Conservation (phyloP, 2,329 filamentous ascomycete genomes). For the Ceratocystis colombiana region DNA sequence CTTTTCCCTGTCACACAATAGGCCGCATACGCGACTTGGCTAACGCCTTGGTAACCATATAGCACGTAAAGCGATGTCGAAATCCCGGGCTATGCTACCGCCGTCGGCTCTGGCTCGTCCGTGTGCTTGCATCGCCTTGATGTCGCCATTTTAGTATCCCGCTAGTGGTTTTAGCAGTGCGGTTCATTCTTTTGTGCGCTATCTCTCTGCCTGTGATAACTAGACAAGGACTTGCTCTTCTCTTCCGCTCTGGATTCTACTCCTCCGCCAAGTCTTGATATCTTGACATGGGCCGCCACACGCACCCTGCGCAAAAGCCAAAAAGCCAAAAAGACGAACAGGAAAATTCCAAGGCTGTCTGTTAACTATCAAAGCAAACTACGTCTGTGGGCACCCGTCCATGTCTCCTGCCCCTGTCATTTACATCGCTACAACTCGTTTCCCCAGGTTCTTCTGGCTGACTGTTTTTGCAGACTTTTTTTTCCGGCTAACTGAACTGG, state of each 20-base stretch:
- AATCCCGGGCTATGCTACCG: not conserved
- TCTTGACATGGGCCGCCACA: not conserved
- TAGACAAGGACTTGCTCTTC: not conserved
- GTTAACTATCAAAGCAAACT: not conserved
- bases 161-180: not conserved
- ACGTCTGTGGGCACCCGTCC: constrained; percentile 1
- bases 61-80: not conserved
- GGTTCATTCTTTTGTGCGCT: not conserved
- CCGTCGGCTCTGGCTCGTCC: not conserved
- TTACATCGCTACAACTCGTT: not conserved
- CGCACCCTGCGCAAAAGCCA: not conserved
- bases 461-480: no score
- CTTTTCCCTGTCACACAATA: not conserved
- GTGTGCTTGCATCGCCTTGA: not conserved
- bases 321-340: not conserved
- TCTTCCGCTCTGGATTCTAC: not conserved
- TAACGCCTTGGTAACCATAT: not conserved
- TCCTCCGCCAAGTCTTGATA: not conserved
- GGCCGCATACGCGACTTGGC: not conserved
- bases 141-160: not conserved
- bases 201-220: not conserved
- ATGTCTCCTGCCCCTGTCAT: constrained; percentile 5
- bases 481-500: no score
- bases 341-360: not conserved
- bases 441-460: constrained; percentile 5